Percentiles rank a stretch among this genome's conserved stretches.
phyloP scores from a whole-genome alignment of 305 asterid species.

The Fraxinus albicans region DNA sequence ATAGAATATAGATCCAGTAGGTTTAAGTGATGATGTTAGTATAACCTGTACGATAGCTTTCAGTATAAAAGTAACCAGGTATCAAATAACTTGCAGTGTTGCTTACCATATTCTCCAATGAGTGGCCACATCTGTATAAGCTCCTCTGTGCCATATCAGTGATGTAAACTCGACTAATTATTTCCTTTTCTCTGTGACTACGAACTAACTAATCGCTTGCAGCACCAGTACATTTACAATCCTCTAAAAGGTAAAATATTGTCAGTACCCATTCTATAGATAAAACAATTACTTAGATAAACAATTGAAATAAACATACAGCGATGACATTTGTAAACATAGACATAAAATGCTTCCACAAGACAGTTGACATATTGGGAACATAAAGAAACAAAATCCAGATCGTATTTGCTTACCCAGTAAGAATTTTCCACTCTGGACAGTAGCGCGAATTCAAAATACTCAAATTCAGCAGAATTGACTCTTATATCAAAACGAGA shows the following conservation, averaged over 20 bases:
- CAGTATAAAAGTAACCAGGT: background rate
- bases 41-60: background rate
- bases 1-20: background rate
- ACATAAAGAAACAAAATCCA: background rate
- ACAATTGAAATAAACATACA: background rate
- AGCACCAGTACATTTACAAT: conserved; percentile 11
- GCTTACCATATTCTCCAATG: conserved; percentile 26
- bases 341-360: background rate
- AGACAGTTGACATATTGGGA: background rate
- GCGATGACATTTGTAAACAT: background rate
- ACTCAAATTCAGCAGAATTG: background rate
- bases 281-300: background rate
- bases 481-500: background rate
- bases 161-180: conserved; percentile 29
- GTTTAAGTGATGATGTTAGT: background rate
- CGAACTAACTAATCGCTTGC: conserved; percentile 5
- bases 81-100: background rate
- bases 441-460: background rate
- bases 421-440: background rate
- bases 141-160: conserved; percentile 22
- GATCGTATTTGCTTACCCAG: background rate
- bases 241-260: conserved; percentile 2
- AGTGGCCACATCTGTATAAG: conserved; percentile 18
- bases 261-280: conserved; percentile 13
- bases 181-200: conserved; percentile 20